Conservation (phyloP, 148 eudicot species). For the Suaeda aralocaspica region DNA sequence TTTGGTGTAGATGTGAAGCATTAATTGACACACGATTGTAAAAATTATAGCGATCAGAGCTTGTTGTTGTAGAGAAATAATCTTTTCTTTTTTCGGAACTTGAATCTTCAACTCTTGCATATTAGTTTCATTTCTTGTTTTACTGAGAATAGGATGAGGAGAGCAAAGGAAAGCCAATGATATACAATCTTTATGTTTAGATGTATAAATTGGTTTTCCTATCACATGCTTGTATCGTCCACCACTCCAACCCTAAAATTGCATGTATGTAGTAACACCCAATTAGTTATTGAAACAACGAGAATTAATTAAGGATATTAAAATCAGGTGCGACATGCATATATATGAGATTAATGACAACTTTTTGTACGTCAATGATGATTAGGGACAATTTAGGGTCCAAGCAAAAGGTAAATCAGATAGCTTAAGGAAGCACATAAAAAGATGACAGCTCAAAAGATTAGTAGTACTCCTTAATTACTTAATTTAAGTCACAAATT, state of each 20-base stretch:
- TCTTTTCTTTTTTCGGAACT: constrained; percentile 19
- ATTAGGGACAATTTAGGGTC: too few species aligned
- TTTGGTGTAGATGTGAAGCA: constrained; percentile 26
- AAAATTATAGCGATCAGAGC: constrained; percentile 43
- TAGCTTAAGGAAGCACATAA: not conserved
- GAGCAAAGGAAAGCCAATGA: constrained; percentile 68
- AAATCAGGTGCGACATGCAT: too few species aligned
- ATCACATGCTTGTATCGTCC: constrained; percentile 69
- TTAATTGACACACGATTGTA: constrained; percentile 45
- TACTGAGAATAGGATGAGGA: constrained; percentile 16
- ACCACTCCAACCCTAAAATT: constrained; percentile 52
- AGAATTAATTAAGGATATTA: too few species aligned
- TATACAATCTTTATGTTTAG: constrained; percentile 30
- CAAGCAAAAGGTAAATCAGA: too few species aligned
- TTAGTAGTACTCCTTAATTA: not conserved
- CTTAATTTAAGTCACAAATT: not conserved
- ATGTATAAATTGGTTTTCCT: constrained; percentile 66
- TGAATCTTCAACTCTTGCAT: not conserved
- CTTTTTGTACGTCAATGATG: too few species aligned
- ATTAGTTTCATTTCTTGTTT: not conserved
- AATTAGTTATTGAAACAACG: too few species aligned
- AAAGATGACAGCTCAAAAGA: constrained; percentile 21
- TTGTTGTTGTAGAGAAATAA: constrained; percentile 56
- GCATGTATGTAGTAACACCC: not conserved
- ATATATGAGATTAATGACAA: too few species aligned